Evolutionary conservation across 1,139 yeast genomes (phyloP).

Genomic region (Spathaspora sp.): DNA sequence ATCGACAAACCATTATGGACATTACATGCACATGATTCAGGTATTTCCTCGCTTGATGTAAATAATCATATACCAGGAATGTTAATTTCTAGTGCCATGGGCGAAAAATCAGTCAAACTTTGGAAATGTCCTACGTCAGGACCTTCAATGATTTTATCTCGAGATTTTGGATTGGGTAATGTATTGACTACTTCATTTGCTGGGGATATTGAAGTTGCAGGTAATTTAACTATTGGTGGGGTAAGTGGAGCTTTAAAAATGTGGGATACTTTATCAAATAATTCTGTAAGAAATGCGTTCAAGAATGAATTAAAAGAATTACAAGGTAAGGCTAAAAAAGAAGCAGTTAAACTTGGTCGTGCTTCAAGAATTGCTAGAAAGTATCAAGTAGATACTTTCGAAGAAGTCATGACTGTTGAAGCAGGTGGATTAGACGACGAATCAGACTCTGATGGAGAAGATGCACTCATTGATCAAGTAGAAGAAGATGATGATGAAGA

Average conservation of each 20-base stretch:
- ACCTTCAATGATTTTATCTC: slow-evolving; percentile 86
- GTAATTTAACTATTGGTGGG: slow-evolving; percentile 86
- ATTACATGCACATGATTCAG: slow-evolving; percentile 94
- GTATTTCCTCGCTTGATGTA: slow-evolving; percentile 78
- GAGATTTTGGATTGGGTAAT: slow-evolving; percentile 95
- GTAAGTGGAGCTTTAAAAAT: slow-evolving; percentile 79
- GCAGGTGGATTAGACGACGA: slow-evolving; percentile 58
- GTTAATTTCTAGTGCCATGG: slow-evolving; percentile 87
- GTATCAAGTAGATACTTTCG: slow-evolving; percentile 50
- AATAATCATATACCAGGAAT: slow-evolving; percentile 70
- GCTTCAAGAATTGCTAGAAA: slow-evolving; percentile 76
- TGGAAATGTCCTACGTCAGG: slow-evolving; percentile 71
- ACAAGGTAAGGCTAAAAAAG: slow-evolving; percentile 56
- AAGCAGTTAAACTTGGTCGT: slow-evolving; percentile 54
- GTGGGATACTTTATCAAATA: slow-evolving; percentile 89
- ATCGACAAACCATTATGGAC: slow-evolving; percentile 83
- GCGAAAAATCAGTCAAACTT: slow-evolving; percentile 80
- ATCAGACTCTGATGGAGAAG: slow-evolving; percentile 56
- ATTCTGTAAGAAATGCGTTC: slow-evolving; percentile 72
- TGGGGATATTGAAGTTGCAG: slow-evolving; percentile 83
- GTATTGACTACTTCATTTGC: slow-evolving; percentile 84
- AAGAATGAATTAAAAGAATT: slow-evolving; percentile 54
- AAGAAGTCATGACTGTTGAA: slow-evolving; percentile 60
- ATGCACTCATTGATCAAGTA: slow-evolving; percentile 20
- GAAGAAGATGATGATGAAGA: slow-evolving; percentile 11